Evolutionary conservation across 495 filamentous ascomycete genomes (phyloP), one percentile per base, ranked within the genome.

Genomic region (Aspergillus biplanus): DNA sequence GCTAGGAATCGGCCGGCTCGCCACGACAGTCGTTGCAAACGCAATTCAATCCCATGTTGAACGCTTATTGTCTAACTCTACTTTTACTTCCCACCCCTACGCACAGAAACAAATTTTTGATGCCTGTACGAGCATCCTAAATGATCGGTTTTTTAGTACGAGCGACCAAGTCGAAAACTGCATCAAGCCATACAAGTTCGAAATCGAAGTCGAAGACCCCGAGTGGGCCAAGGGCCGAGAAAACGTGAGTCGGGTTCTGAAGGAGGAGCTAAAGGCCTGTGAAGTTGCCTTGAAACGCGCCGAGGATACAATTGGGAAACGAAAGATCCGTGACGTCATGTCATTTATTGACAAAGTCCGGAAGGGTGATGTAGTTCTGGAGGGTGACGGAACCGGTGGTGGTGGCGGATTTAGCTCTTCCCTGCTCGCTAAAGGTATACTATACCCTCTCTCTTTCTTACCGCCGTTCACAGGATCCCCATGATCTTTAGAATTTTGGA

Each of bases 111-210:
- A 92, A 44, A 97, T 98, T 68, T 91, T 85, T 33, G 92, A 97
- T 65, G 94, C 95, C 4, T 91, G 90, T 18, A 89, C 89, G 2
- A 87, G 86, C 39, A 97, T 98, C 50, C 76, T 99, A 15, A 95
- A 93, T 63, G 95, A 99, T 62, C 87, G 93, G 3, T 97, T 96
- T 67, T 97, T 97, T 78, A 92, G 92, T 71, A 98, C 96, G 3
- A 92, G 90, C 65, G 95, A 99, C 71, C 94, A 97, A 73, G 92
- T 99, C n/a, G 95, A 99, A 74, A 97, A 97, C 70, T 98, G 95
- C 71, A 94, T 99, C 80, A 99, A 99, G 73, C 95, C 95, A 3
- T 99, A 93, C 80, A 99, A 98, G 71, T 98, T 89, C 66, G 92
- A 97, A 61, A 95, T 98, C 53, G 95, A 99, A 70, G 87, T 98